A percentile compares a stretch with the other conserved stretches of the same genome.
These are phyloP conservation scores for Pseudocercospora crystallina DNA, from an alignment of 2,329 filamentous ascomycete genomes.

Conservation along the genomic window DNA sequence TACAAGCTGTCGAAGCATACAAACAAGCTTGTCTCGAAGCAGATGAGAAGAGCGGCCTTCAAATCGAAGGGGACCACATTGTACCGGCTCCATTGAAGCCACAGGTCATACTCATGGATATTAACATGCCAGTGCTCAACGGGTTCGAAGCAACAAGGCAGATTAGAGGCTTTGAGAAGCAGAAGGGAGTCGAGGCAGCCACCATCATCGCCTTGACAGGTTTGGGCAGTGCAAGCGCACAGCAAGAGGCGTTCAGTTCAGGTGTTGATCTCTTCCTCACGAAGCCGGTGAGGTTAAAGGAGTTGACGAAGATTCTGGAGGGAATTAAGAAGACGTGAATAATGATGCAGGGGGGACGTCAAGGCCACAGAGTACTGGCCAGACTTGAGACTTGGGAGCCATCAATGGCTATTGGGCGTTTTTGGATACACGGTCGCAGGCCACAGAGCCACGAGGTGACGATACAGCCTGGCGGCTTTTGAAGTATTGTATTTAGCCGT, in stretches of 20 bases:
- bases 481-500: too few species aligned
- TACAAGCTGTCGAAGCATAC: constrained; percentile 50
- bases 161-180: constrained; percentile 34
- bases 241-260: constrained; percentile 32
- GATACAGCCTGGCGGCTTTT: too few species aligned
- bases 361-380: too few species aligned
- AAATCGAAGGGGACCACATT: background rate
- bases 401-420: too few species aligned
- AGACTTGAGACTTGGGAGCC: too few species aligned
- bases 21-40: constrained; percentile 23
- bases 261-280: constrained; percentile 36
- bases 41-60: constrained; percentile 1
- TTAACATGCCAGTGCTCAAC: constrained; percentile 35
- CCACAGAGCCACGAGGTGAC: too few species aligned
- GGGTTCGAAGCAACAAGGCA: constrained; percentile 36
- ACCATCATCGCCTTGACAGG: constrained; percentile 36
- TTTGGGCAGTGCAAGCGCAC: constrained; percentile 30
- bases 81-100: constrained; percentile 12
- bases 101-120: constrained; percentile 45
- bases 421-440: too few species aligned
- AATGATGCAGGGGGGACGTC: too few species aligned
- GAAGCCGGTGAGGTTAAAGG: constrained; percentile 30
- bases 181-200: constrained; percentile 24
- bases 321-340: constrained; percentile 5
- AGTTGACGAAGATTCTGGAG: constrained; percentile 25